Base-by-base conservation (phyloP, 2,329 filamentous ascomycete species). In the Aspergillus ochraceus region DNA sequence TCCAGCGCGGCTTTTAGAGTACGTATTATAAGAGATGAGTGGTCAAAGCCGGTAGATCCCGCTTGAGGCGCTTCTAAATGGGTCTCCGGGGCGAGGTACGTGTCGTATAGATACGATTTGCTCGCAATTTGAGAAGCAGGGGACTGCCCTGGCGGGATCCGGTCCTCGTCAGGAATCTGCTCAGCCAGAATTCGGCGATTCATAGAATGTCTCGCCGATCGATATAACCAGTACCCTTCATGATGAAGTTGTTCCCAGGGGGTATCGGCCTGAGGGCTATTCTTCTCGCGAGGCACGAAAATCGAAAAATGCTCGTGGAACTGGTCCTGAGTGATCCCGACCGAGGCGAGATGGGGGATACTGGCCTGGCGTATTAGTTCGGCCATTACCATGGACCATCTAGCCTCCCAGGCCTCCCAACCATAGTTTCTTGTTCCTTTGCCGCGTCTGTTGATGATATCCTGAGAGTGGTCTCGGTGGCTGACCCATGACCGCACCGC, bases 371-470 rank as follows among this genome's bases (percentile, higher is more conserved):
- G 78, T 19, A 88, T 81, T 5, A 87, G 74, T 61, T 89, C 79
- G 4, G 84, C 85, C 83, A 89, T 88, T 29, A 83, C 76, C 61
- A 80, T 79, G 17, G 85, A 83, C 87, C 86, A 89, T 58, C 90
- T 85, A 46, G 91, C 88, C 77, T 97, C 90, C 93, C 94, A 99
- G 2, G 94, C 93, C 70, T 92, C 86, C 91, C 93, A 98, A 6
- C 92, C 91, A 73, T 98, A 98, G 65, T 91, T 96, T 32, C 87
- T 86, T 2, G 91, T 92, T 0, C 94, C 94, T 67, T 91, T 91
- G 4, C 92, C 93, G 66, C 90, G 87, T 19, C 90, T 85, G 70
- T 97, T 91, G 17, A 97, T 81, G 55, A 97, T 85, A 67, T 91
- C 89, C 57, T 83, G 84, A 64, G 94, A 87, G 58, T 89, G 86